Base-by-base conservation (phyloP, 23 red algal genomes). In the Agarophyton chilense region DNA sequence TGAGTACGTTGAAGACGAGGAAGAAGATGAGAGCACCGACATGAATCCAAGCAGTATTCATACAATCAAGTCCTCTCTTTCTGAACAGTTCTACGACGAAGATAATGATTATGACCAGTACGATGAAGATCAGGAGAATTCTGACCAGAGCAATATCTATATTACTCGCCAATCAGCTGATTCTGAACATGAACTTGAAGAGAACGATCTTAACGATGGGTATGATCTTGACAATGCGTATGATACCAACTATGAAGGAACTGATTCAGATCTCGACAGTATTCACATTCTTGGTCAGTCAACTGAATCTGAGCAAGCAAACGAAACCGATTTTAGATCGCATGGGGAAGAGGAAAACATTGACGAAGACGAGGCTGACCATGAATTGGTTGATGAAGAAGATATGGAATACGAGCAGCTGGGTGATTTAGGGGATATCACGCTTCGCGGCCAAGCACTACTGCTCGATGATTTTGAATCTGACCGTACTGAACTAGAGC, bases 401-500 rank as follows among this genome's bases (percentile, higher is more conserved):
- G 75, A 79, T 79, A 34, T 53, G 75, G 50, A 55, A 54, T 36
- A 10, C 2, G 60, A 65, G 5, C 9, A 39, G 31, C 11, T 26
- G 2, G 60, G 36, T 17, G 60, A 65, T 3, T 0, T 4, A 17
- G 7, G 14, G 43, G 68, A 74, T 45, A 46, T 74, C 1, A 43
- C 36, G 19, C 29, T 74, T 74, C 68, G 36, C 24, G 68, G 68
- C 21, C 68, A 74, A 26, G 68, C 68, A 24, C 21, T 74, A 47
- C 41, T 74, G 6, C 68, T 74, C 21, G 68, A 38, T 9, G 68
- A 74, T 1, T 43, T 10, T 28, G 68, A 49, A 49, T 74, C 68
- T 46, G 60, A 65, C 2, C 3, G 22, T 24, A 29, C 13, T 36
- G 60, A 65, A 36, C 12, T 5, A 14, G 33, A 18, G 7, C 22